Conservation (phyloP, 257 asterid genomes). For the Nicotiana attenuata region DNA sequence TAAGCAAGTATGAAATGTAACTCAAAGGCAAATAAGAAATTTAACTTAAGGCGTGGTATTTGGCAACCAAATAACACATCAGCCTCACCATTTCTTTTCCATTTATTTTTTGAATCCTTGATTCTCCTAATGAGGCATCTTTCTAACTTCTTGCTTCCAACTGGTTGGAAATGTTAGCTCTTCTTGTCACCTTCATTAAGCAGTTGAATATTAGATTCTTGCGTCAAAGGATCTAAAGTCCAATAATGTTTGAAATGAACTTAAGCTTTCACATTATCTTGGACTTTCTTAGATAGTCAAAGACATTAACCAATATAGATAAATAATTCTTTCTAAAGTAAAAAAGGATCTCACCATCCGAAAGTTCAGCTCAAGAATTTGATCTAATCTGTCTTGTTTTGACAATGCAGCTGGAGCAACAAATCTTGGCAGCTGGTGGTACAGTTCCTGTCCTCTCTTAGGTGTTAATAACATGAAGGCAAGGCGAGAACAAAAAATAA, state of each 20-base stretch:
- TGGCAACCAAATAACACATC: not conserved
- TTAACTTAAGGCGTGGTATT: not conserved
- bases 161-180: not conserved
- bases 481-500: not conserved
- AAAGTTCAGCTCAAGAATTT: not conserved
- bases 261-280: not conserved
- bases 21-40: not conserved
- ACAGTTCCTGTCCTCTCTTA: constrained; percentile 38
- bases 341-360: not conserved
- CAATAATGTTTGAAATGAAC: not conserved
- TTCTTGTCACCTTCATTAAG: not conserved
- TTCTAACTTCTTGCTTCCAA: not conserved
- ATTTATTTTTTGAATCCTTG: not conserved
- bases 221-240: not conserved
- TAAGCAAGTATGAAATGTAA: not conserved
- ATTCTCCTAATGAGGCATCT: not conserved
- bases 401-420: constrained; percentile 62
- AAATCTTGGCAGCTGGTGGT: constrained; percentile 84
- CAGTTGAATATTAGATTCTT: not conserved
- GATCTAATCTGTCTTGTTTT: not conserved
- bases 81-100: not conserved
- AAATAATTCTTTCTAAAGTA: not conserved
- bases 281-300: not conserved
- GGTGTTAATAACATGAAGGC: not conserved
- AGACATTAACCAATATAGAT: not conserved